These are phyloP conservation scores for Sordariomycetes sp. DNA, from an alignment of 2,329 filamentous ascomycete species.

Conservation along the genomic window DNA sequence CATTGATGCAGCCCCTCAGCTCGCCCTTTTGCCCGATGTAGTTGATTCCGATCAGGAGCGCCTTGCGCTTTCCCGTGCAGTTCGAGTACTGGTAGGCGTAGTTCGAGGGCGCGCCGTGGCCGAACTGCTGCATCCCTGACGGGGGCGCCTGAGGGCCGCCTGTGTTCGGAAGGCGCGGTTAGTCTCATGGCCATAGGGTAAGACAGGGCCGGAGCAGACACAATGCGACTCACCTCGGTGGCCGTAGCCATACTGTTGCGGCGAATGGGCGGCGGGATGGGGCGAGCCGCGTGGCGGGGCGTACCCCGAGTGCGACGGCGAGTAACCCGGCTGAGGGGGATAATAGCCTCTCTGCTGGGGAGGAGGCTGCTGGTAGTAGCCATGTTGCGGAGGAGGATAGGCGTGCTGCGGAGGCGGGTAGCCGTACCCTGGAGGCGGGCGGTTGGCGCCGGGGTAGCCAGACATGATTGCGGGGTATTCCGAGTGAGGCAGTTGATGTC, in stretches of 20 bases:
- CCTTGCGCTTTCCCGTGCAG: slow-evolving; percentile 68
- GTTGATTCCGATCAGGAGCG: slow-evolving; percentile 47
- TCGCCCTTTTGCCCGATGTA: slow-evolving; percentile 43
- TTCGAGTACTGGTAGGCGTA: slow-evolving; percentile 87
- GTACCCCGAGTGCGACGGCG: neutral
- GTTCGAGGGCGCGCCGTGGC: slow-evolving; percentile 62
- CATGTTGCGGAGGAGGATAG: neutral
- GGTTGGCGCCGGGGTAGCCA: slow-evolving; percentile 3
- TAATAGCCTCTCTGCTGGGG: neutral
- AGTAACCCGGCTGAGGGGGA: neutral
- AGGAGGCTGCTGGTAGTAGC: neutral
- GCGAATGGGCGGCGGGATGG: neutral
- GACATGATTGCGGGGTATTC: slow-evolving; percentile 2
- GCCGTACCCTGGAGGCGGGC: neutral
- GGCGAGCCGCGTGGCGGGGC: neutral
- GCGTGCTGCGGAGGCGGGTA: neutral
- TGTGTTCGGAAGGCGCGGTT: neutral
- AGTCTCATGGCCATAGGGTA: neutral
- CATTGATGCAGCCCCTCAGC: slow-evolving; percentile 46
- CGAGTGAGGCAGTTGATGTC: neutral
- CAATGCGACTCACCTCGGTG: slow-evolving; percentile 1
- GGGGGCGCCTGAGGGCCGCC: slow-evolving; percentile 50
- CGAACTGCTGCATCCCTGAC: slow-evolving; percentile 55
- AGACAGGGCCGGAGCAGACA: neutral
- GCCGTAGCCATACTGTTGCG: neutral